Conservation (phyloP, 2,329 filamentous ascomycete genomes). For the Exophiala alcalophila region DNA sequence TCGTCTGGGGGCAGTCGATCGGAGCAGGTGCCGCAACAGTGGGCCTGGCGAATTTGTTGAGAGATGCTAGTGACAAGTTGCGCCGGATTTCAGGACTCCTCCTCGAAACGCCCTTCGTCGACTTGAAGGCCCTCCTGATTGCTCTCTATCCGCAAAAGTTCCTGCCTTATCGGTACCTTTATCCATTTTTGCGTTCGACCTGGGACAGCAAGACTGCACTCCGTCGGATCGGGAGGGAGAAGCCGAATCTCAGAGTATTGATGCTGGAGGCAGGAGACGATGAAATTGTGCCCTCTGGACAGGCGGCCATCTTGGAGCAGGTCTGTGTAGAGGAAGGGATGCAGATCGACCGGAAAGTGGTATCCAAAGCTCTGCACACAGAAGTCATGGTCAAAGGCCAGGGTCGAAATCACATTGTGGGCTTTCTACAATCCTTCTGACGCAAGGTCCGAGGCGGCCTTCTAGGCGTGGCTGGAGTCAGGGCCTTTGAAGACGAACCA, state of each 20-base stretch:
- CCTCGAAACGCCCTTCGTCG: constrained; percentile 74
- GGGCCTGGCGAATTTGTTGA: constrained; percentile 19
- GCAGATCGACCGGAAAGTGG: constrained; percentile 38
- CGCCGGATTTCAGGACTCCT: constrained; percentile 51
- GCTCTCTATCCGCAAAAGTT: constrained; percentile 74
- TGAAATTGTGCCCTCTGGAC: constrained; percentile 43
- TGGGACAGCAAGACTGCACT: constrained; percentile 50
- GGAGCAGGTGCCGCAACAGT: constrained; percentile 66
- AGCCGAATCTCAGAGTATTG: constrained; percentile 33
- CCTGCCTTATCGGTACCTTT: constrained; percentile 73
- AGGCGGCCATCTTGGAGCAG: constrained; percentile 37
- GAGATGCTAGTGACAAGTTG: constrained; percentile 13
- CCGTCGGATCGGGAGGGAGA: constrained; percentile 36
- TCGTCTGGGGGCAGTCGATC: constrained; percentile 77
- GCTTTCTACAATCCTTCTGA: constrained; percentile 20
- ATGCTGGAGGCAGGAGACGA: constrained; percentile 44
- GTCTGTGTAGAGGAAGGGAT: constrained; percentile 37
- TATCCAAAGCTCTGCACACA: constrained; percentile 50
- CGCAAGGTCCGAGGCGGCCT: not conserved
- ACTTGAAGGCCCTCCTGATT: constrained; percentile 66
- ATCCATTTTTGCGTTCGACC: constrained; percentile 66
- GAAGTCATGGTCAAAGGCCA: constrained; percentile 45
- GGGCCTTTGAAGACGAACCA: constrained; percentile 6
- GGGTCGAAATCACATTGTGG: constrained; percentile 36
- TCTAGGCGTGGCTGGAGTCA: not conserved